Conservation (phyloP, 495 filamentous ascomycete species). For the Durotheca rogersii region DNA sequence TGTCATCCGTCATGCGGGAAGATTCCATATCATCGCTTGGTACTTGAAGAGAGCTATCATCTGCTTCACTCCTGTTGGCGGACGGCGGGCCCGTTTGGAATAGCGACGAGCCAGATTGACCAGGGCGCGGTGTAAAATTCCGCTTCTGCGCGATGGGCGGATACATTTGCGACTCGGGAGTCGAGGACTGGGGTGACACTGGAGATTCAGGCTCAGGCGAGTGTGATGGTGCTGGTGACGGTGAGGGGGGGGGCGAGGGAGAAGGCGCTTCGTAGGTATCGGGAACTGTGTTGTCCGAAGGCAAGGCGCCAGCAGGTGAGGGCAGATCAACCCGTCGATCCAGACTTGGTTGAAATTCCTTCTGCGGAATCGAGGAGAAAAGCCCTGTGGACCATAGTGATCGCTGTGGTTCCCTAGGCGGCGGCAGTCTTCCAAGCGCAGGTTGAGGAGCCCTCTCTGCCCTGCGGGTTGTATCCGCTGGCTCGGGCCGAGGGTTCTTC, state of each 20-base stretch:
- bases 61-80: not conserved
- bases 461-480: slow-evolving; percentile 4
- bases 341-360: slow-evolving; percentile 26
- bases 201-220: slow-evolving; percentile 19
- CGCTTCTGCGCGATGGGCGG: slow-evolving; percentile 48
- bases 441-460: slow-evolving; percentile 15
- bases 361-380: slow-evolving; percentile 37
- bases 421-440: slow-evolving; percentile 3
- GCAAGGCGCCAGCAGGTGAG: slow-evolving; percentile 25
- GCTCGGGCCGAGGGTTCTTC: slow-evolving; percentile 10
- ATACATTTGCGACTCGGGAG: slow-evolving; percentile 31
- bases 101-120: slow-evolving; percentile 37
- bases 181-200: slow-evolving; percentile 24
- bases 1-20: slow-evolving; percentile 32
- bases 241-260: slow-evolving; percentile 9
- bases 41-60: slow-evolving; percentile 13
- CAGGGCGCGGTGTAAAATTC: slow-evolving; percentile 51
- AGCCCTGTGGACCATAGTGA: slow-evolving; percentile 33
- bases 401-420: slow-evolving; percentile 24
- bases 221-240: slow-evolving; percentile 7
- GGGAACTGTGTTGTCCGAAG: slow-evolving; percentile 15
- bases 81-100: slow-evolving; percentile 32
- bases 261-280: slow-evolving; percentile 20
- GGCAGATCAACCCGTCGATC: slow-evolving; percentile 26
- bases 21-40: slow-evolving; percentile 34